Base-by-base conservation (phyloP, 2,329 filamentous ascomycete species). In the Lachnellula arida region DNA sequence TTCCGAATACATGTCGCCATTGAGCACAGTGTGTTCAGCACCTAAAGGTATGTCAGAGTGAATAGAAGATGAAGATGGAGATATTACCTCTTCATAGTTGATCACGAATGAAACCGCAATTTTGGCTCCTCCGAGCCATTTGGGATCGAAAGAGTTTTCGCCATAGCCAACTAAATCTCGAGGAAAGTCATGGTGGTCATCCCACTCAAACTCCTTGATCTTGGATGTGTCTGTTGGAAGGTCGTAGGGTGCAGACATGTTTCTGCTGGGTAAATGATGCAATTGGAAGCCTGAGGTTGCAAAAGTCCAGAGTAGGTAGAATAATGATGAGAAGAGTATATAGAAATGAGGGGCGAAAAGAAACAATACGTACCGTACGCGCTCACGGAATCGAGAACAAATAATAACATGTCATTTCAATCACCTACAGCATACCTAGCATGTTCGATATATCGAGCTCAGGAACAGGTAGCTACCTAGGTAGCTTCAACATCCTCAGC, bases 21-120 rank as follows among this genome's bases (percentile, higher is more conserved):
- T 65, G 9, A 65, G 51, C 25, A 65, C 62, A 7, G 55, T 61
- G 42, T 64, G 51, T 35, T 67, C 64, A 12, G 55, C 62, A 14
- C 62, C 64, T 66, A 17, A 19, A 25, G 28, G 9, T 34, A 17
- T 46, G 25, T 51, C 43, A 49, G 44, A 34, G 46, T 22, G 40
- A n/a, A 5, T 25, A 46, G 15, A n/a, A 19, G 17, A 22, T 14
- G n/a, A n/a, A n/a, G n/a, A n/a, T n/a, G 32, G n/a, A 35, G 40
- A 49, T 3, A 37, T 40, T 55, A 60, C 64, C 55, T 66, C 63
- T 58, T 66, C 62, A 25, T 65, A 67, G 44, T 67, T 66, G 35
- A 66, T 67, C 11, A 67, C 64, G 25, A 67, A 67, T 12, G 59
- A 70, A 15, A 71, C 66, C 19, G 68, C 69, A 51, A 70, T 70